Conservation (phyloP, 352 stramenopile species). For the Phytopythium kandeliae region DNA sequence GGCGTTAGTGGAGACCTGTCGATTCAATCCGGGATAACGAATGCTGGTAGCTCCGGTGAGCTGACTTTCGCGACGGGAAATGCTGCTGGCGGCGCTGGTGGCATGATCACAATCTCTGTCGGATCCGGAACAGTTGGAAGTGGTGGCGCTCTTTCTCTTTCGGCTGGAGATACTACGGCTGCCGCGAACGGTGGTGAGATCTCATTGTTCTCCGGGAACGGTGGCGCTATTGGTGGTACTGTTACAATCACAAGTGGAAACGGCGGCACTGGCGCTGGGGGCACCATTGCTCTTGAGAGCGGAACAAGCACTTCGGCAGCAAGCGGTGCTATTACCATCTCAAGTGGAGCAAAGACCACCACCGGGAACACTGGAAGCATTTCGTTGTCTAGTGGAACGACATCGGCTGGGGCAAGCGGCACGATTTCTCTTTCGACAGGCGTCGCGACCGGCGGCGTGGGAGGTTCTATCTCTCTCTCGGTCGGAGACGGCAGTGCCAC, state of each 20-base stretch:
- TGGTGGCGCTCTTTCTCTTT: slow-evolving; percentile 30
- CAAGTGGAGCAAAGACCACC: slow-evolving; percentile 21
- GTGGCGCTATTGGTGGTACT: slow-evolving; percentile 22
- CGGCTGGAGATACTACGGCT: slow-evolving; percentile 21
- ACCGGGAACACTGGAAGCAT: slow-evolving; percentile 24
- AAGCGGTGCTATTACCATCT: slow-evolving; percentile 27
- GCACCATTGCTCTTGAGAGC: slow-evolving; percentile 28
- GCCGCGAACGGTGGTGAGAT: slow-evolving; percentile 20
- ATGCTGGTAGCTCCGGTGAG: slow-evolving; percentile 39
- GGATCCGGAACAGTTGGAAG: slow-evolving; percentile 34
- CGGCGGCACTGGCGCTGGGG: slow-evolving; percentile 20
- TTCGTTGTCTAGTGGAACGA: slow-evolving; percentile 22
- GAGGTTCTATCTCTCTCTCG: slow-evolving; percentile 24
- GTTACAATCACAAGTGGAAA: slow-evolving; percentile 17
- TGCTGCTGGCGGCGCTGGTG: slow-evolving; percentile 36
- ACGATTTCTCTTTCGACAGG: slow-evolving; percentile 27
- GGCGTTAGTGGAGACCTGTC: slow-evolving; percentile 48
- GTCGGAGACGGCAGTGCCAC: slow-evolving; percentile 23
- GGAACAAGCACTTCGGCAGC: slow-evolving; percentile 26
- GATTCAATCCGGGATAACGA: slow-evolving; percentile 32
- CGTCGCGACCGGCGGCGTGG: slow-evolving; percentile 18
- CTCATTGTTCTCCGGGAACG: slow-evolving; percentile 22
- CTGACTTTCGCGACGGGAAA: slow-evolving; percentile 35
- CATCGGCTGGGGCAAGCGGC: slow-evolving; percentile 24
- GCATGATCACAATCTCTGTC: slow-evolving; percentile 36